Evolutionary conservation across 1,284 basidiomycete species (phyloP), one percentile per base, ranked within the genome.

Genomic region (Cutaneotrichosporon sp.): DNA sequence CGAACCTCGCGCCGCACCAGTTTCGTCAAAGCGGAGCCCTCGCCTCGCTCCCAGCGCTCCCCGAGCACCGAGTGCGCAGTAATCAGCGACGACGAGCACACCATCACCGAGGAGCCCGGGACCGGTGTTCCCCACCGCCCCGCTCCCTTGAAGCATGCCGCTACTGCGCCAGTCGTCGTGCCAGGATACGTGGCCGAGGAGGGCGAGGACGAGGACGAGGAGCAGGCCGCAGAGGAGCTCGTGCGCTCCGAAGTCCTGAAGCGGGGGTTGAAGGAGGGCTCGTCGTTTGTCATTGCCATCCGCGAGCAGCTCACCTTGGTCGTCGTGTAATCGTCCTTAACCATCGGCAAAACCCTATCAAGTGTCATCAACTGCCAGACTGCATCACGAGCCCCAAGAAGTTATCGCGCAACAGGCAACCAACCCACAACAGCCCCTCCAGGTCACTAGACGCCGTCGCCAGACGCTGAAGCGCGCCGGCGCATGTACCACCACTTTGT

Each of bases 231-330:
- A n/a, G 65, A 70, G 55, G 46, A 48, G 9, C 24, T 66, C 20
- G 62, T 75, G 16, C 64, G 63, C 32, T 54, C 54, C 24, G 70
- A 73, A 55, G 59, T 71, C 22, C 57, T 63, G 43, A 55, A 46
- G 31, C 46, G 65, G 43, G 65, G 65, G 5, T 56, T 57, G 39
- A 65, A 64, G 46, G 72, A 74, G 57, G 70, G 71, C 22, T 54
- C 56, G 25, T 63, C 60, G 1, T 74, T 72, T 58, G 53, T 72
- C 39, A 65, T 74, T 60, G 67, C 63, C 7, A 43, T 75, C 33
- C 64, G 70, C 45, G 72, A 68, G 25, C 65, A 66, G 53, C 66
- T 69, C 4, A 68, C 66, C 22, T 58, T 75, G 32, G 67, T 75
- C 56, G 51, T 75, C 29, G 68, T 66, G 46, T 74, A 60, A 29